Evolutionary conservation across 108 stramenopile species (phyloP).

Genomic region (Pseudonitzschia pungens): DNA sequence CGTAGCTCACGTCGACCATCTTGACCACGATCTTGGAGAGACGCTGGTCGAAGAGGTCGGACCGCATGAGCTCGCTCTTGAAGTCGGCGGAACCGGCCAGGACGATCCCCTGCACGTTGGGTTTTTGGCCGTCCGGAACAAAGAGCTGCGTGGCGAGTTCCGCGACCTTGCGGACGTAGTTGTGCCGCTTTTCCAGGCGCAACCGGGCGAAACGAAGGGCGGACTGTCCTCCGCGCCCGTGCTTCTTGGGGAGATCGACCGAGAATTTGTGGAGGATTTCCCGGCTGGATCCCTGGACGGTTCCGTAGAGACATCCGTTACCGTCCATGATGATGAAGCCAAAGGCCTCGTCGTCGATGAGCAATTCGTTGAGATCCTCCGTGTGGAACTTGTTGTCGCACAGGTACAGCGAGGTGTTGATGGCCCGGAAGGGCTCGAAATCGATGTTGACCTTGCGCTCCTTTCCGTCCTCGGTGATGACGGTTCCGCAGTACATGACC

Average conservation of each 20-base stretch:
- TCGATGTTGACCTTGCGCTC: slow-evolving; percentile 97
- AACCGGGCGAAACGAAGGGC: slow-evolving; percentile 99
- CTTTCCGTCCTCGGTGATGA: slow-evolving; percentile 98
- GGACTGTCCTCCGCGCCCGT: slow-evolving; percentile 98
- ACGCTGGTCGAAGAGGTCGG: slow-evolving; percentile 95
- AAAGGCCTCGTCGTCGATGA: slow-evolving; percentile 98
- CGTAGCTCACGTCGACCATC: slow-evolving; percentile 97
- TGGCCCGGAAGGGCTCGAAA: slow-evolving; percentile 98
- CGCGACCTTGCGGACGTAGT: slow-evolving; percentile 98
- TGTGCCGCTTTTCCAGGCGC: slow-evolving; percentile 98
- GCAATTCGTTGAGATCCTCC: slow-evolving; percentile 96
- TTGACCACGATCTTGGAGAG: slow-evolving; percentile 94
- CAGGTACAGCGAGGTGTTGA: slow-evolving; percentile 98
- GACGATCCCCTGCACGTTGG: slow-evolving; percentile 96
- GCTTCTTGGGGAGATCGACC: slow-evolving; percentile 99
- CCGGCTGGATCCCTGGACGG: slow-evolving; percentile 90
- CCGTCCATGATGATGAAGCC: slow-evolving; percentile 99
- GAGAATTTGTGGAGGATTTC: slow-evolving; percentile 97
- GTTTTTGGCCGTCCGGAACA: slow-evolving; percentile 93
- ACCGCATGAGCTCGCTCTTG: slow-evolving; percentile 93
- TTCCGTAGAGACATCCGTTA: slow-evolving; percentile 96
- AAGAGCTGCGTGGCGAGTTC: slow-evolving; percentile 96
- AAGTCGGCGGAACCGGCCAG: slow-evolving; percentile 98
- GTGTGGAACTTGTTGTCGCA: slow-evolving; percentile 99
- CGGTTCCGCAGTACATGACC: slow-evolving; percentile 98